These are phyloP conservation scores for Lichina pygmaea DNA, from an alignment of 495 filamentous ascomycete genomes.

Conservation along the genomic window DNA sequence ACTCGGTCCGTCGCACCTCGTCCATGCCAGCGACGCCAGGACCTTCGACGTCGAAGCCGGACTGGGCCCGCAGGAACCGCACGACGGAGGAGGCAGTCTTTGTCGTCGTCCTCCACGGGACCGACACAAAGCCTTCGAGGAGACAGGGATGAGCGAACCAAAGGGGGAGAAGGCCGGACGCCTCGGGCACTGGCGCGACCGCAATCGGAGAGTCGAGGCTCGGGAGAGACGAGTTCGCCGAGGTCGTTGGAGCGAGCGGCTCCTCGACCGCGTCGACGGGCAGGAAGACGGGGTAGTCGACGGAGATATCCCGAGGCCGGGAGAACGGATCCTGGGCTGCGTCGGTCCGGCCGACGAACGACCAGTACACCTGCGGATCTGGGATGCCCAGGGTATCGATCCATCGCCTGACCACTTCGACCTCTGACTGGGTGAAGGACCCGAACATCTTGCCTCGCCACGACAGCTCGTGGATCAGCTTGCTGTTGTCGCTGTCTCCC, in stretches of 20 bases:
- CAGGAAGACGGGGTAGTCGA: slow-evolving; percentile 1
- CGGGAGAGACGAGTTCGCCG: not conserved
- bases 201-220: not conserved
- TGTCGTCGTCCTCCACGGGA: slow-evolving; percentile 9
- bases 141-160: slow-evolving; percentile 15
- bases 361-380: slow-evolving; percentile 1
- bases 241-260: not conserved
- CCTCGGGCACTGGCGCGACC: not conserved
- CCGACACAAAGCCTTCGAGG: slow-evolving; percentile 10
- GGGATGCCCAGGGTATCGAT: slow-evolving; percentile 10
- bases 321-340: not conserved
- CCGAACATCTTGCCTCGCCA: slow-evolving; percentile 24
- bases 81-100: slow-evolving; percentile 9
- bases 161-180: slow-evolving; percentile 10
- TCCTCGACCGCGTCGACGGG: not conserved
- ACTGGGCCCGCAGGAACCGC: slow-evolving; percentile 13
- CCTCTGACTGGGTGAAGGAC: slow-evolving; percentile 17
- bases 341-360: slow-evolving; percentile 1
- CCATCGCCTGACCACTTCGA: slow-evolving; percentile 13
- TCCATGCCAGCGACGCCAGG: slow-evolving; percentile 11
- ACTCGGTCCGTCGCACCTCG: slow-evolving; percentile 6
- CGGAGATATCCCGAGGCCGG: not conserved
- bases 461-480: slow-evolving; percentile 13
- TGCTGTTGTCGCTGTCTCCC: slow-evolving; percentile 13
- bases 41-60: slow-evolving; percentile 10